Base-by-base conservation (phyloP, 2,329 filamentous ascomycete species). In the Aspergillus novofumigatus region DNA sequence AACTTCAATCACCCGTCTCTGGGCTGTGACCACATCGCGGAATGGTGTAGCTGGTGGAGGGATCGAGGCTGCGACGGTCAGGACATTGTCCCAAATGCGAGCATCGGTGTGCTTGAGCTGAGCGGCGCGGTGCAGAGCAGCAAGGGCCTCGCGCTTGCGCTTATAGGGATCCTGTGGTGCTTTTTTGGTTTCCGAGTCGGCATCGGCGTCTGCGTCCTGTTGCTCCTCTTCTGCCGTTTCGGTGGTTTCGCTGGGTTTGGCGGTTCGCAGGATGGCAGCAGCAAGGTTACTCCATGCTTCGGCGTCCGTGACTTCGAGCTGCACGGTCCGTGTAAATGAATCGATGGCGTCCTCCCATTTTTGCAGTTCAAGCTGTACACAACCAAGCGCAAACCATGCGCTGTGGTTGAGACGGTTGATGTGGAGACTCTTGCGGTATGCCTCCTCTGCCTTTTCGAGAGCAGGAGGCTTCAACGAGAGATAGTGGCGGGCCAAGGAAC, bases 281-380 rank as follows among this genome's bases (percentile, higher is more conserved):
- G 92, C 94, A 23, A 99, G 82, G 69, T 99, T 99, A 67, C 90
- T 95, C 91, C 94, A 99, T 0, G 91, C 91, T 68, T 96, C 86
- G 0, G 92, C 93, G 69, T 97, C 92, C 53, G 88, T 87, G 26
- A 95, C 92, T 50, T 96, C 94, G 10, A 90, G 82, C 63, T 90
- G 86, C 10, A 99, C 92, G 8, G 89, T 88, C 23, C 92, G 83
- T 8, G 87, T 86, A 72, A 95, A 99, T 0, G 92, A 88, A 63
- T 93, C 87, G 0, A 90, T 87, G 0, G 94, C 93, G 21, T 89
- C 88, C 21, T 87, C 80, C 77, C 90, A 97, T 42, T 87, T 81
- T 9, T 85, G 85, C 0, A 95, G 80, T 52, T 93, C 87, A 21
- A 99, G 82, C 62, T 88, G 85, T 53, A 95, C 91, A 69, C 96